A percentile compares a stretch with the other conserved stretches of the same genome.
phyloP scores from a whole-genome alignment of 441 rosid species.

The Bruguiera hainesii region DNA sequence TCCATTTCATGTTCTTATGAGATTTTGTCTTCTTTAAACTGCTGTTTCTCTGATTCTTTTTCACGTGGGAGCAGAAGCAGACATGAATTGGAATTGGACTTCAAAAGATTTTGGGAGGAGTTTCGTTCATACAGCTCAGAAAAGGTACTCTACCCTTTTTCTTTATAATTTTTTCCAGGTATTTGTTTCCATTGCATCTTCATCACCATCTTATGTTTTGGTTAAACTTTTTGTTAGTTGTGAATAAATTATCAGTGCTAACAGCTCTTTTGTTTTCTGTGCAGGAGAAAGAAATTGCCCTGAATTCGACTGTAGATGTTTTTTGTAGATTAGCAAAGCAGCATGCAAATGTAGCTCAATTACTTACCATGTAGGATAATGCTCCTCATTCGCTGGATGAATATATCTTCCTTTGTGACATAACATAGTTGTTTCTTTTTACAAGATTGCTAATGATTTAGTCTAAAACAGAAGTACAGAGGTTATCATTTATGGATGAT shows the following conservation, averaged over 20 bases:
- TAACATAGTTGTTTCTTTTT: neutral
- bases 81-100: slow-evolving; percentile 96
- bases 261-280: slow-evolving; percentile 31
- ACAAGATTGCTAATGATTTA: neutral
- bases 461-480: neutral
- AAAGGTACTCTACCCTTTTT: slow-evolving; percentile 51
- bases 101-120: slow-evolving; percentile 99
- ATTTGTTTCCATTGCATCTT: slow-evolving; percentile 6
- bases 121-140: slow-evolving; percentile 98
- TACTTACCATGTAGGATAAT: slow-evolving; percentile 77
- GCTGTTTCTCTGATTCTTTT: neutral
- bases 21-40: neutral
- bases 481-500: neutral
- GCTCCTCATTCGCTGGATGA: slow-evolving; percentile 12
- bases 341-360: slow-evolving; percentile 90
- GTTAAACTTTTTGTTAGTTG: slow-evolving; percentile 6
- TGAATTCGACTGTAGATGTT: slow-evolving; percentile 82
- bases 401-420: neutral
- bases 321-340: slow-evolving; percentile 99
- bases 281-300: slow-evolving; percentile 99
- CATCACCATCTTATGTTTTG: neutral
- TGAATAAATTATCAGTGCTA: slow-evolving; percentile 18
- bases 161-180: neutral
- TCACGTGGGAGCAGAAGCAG: slow-evolving; percentile 51
- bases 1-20: neutral